A percentile compares a stretch with the other conserved stretches of the same genome.
These are phyloP conservation scores for Litsea cubeba DNA, from an alignment of 164 flowering plant species.

Conservation along the genomic window DNA sequence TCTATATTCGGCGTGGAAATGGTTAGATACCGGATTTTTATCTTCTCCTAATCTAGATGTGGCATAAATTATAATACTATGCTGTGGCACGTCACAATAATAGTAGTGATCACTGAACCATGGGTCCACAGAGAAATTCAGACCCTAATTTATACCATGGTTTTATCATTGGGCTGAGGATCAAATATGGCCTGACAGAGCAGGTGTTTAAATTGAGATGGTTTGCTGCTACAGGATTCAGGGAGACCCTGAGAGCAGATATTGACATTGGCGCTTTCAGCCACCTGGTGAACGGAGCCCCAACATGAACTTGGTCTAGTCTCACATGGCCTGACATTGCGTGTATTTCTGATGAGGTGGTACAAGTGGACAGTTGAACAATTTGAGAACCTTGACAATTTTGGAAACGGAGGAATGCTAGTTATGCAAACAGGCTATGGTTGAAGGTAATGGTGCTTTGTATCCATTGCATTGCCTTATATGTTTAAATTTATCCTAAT, in stretches of 20 bases:
- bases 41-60: not conserved
- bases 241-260: slow-evolving; percentile 66
- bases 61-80: not conserved
- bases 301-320: slow-evolving; percentile 71
- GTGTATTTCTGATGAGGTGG: slow-evolving; percentile 90
- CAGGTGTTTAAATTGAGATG: not conserved
- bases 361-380: slow-evolving; percentile 88
- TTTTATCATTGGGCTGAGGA: not conserved
- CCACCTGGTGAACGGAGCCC: slow-evolving; percentile 54
- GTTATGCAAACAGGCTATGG: slow-evolving; percentile 79
- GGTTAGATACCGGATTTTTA: not conserved
- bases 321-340: slow-evolving; percentile 67
- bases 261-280: slow-evolving; percentile 67
- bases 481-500: not conserved
- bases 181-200: not conserved
- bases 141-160: not conserved
- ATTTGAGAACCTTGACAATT: slow-evolving; percentile 60
- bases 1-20: not conserved
- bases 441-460: slow-evolving; percentile 41
- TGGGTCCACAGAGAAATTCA: not conserved
- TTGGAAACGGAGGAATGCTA: slow-evolving; percentile 48
- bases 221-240: slow-evolving; percentile 42
- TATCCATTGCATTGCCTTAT: not conserved
- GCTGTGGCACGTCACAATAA: not conserved
- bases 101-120: not conserved